A percentile compares a stretch with the other conserved stretches of the same genome.
phyloP scores from a whole-genome alignment of 495 filamentous ascomycete genomes.

The Amniculicola lignicola region DNA sequence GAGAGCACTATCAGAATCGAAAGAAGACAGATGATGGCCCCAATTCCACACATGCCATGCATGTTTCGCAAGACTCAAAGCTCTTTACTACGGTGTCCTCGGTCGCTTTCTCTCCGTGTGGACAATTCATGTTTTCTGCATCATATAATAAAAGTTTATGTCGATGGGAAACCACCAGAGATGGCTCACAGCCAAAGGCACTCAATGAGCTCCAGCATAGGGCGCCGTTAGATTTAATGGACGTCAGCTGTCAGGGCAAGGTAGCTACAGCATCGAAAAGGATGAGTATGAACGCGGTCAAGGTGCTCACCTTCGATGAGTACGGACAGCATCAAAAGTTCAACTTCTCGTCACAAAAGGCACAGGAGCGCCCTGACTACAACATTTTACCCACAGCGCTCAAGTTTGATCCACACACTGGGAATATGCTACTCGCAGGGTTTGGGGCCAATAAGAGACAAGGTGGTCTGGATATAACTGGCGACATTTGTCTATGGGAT shows the following conservation, averaged over 20 bases:
- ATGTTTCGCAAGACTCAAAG: conserved; percentile 62
- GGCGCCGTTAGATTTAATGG: conserved; percentile 69
- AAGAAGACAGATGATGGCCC: conserved; percentile 44
- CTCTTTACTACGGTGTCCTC: conserved; percentile 74
- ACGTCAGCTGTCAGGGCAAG: conserved; percentile 43
- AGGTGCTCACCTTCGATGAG: conserved; percentile 7
- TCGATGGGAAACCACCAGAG: conserved; percentile 58
- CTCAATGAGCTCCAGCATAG: conserved; percentile 60
- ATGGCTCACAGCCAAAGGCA: conserved; percentile 38
- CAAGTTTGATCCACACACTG: conserved; percentile 61
- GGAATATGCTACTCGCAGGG: conserved; percentile 67
- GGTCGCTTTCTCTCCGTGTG: conserved; percentile 63
- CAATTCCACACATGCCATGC: conserved; percentile 56
- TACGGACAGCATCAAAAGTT: not conserved
- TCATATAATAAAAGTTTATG: conserved; percentile 81
- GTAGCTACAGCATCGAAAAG: conserved; percentile 52
- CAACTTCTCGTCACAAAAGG: conserved; percentile 32
- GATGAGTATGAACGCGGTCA: conserved; percentile 44
- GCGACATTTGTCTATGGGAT: conserved; percentile 74
- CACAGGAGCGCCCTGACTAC: conserved; percentile 44
- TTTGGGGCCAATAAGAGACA: conserved; percentile 62
- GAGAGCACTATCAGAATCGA: conserved; percentile 60
- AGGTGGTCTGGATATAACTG: conserved; percentile 55
- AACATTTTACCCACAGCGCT: conserved; percentile 68
- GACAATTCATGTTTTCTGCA: conserved; percentile 64